Base-by-base conservation (phyloP, 2,329 filamentous ascomycete species). In the Trichoderma aggressivum region DNA sequence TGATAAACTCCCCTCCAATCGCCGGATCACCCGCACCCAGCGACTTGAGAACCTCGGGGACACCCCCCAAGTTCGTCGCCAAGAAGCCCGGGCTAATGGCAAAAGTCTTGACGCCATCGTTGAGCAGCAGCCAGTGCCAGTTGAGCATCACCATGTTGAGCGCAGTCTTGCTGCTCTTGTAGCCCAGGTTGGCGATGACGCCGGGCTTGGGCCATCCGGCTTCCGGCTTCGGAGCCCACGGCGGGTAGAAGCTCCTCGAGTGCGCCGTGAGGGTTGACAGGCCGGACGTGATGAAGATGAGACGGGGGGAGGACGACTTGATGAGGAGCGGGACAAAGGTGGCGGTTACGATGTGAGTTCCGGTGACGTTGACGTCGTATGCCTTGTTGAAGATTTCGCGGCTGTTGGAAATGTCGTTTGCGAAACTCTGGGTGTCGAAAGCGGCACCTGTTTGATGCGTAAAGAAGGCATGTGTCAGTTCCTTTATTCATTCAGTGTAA, bases 201-300 rank as follows among this genome's bases (percentile, higher is more conserved):
- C 85, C 43, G 79, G 86, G 87, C 77, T 87, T 87, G 1, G 85
- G 85, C 85, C 86, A 87, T 1, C 85, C 85, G 6, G 78, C 78
- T 4, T 75, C 73, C 3, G 80, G 77, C 3, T 70, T 70, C 28
- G 56, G 70, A 34, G 75, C 79, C 21, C 55, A 75, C 11, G 74
- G 74, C 7, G 74, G 77, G 16, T 79, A 75, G 50, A 76, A 74
- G 5, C 60, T 67, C 30, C 76, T 74, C 70, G 76, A 75, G 14
- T 78, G 79, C 65, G 79, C 79, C 0, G 76, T 72, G 3, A 86
- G 77, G 1, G 80, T 79, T 7, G 83, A 81, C 0, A 83, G 79
- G 5, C 85, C 84, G 1, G 77, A 79, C 7, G 84, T 84, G 59
- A 88, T 75, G 77, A 88, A 88, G 55, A 87, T 70, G 64, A 88